Evolutionary conservation across 2,329 filamentous ascomycete genomes (phyloP).

Genomic region (Penicillium expansum): DNA sequence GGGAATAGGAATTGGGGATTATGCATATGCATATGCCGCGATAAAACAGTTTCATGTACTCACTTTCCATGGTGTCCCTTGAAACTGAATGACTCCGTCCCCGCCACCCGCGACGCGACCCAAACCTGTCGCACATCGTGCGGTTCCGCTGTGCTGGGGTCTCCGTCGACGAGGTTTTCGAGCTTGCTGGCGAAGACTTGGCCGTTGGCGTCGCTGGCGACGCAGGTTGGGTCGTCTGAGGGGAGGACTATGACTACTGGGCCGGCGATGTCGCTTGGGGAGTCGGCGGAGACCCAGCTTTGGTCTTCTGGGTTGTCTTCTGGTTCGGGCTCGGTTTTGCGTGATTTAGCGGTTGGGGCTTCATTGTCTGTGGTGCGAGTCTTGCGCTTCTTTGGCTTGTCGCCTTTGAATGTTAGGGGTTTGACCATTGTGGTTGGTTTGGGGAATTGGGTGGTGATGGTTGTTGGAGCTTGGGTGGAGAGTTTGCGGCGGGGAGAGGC

Average conservation of each 20-base stretch:
- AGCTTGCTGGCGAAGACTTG: conserved; percentile 78
- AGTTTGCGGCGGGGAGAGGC: not conserved
- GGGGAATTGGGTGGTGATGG: not conserved
- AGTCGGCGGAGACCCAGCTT: conserved; percentile 86
- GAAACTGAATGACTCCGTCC: conserved; percentile 77
- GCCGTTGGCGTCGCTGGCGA: conserved; percentile 83
- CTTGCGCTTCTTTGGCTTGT: conserved; percentile 92
- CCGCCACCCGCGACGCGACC: conserved; percentile 79
- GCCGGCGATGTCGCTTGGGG: conserved; percentile 69
- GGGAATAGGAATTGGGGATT: not conserved
- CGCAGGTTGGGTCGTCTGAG: conserved; percentile 67
- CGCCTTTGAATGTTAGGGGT: conserved; percentile 91
- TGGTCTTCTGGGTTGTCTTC: conserved; percentile 62
- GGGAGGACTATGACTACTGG: conserved; percentile 81
- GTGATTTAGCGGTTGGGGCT: conserved; percentile 20
- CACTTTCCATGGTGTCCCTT: conserved; percentile 87
- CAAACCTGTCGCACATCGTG: conserved; percentile 96
- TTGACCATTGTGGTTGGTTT: conserved; percentile 56
- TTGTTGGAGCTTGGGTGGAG: conserved; percentile 4
- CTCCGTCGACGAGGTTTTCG: conserved; percentile 83
- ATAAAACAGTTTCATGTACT: conserved; percentile 7
- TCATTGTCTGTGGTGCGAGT: conserved; percentile 55
- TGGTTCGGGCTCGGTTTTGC: conserved; percentile 24
- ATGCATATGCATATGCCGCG: not conserved
- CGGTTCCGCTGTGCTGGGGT: conserved; percentile 82